Base-by-base conservation (phyloP, 129 eudicot genomes). In the Solidago caesia region DNA sequence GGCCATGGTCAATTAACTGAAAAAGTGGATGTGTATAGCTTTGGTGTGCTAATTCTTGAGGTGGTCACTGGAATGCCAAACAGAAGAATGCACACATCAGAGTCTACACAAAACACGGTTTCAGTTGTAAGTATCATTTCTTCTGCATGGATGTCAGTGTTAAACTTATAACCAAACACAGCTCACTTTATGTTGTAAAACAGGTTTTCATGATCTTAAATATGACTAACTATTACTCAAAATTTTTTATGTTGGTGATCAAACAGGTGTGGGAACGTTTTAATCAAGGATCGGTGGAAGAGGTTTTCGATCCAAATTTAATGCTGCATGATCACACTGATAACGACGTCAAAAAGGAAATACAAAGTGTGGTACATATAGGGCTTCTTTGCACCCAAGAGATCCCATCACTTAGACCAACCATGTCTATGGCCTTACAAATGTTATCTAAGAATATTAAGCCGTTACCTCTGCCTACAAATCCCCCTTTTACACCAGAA, bases 341-440 rank as follows among this genome's bases (percentile, higher is more conserved):
- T n/a, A 26, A 49, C 43, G 57, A 56, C 63, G 44, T 72, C 46
- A 86, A 80, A 70, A 64, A 67, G 4, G 92, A 88, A 70, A 72
- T 83, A 15, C 5, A 65, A 58, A 80, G 86, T 33, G 92, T 91
- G 80, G 82, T 88, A 62, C 97, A 91, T 4, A 75, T 91, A 56
- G 96, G 92, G 25, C 97, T 91, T 60, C 78, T 88, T 64, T 91
- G 97, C 89, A 85, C 83, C 29, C 97, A 88, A 84, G 89, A 88
- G 77, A 81, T 77, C 25, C 77, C 96, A 5, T 66, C 88, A 26
- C 74, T 91, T 59, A 79, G 96, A 73, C 96, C 97, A n/a, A 71
- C 92, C 16, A 91, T 88, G 96, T 85, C 96, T 5, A 86, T 68
- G 85, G 83, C 84, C 29, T 66, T 91, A 48, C 79, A 77, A 66